Evolutionary conservation across 2,329 filamentous ascomycete genomes (phyloP).

Genomic region (Calonectria hawksworthii): DNA sequence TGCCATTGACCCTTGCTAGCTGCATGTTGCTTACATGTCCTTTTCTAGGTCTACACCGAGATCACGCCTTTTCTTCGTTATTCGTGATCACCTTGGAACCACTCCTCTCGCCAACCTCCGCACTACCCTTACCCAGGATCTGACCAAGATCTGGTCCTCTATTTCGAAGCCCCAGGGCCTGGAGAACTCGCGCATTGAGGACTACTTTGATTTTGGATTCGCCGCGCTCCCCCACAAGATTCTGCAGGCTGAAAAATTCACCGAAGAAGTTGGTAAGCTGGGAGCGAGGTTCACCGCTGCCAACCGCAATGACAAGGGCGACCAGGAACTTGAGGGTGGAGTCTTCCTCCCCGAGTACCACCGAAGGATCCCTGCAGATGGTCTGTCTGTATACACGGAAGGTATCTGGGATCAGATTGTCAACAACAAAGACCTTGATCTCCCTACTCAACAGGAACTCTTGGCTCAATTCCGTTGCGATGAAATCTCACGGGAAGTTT

Average conservation of each 20-base stretch:
- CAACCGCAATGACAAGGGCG: constrained; percentile 78
- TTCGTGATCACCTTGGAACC: constrained; percentile 94
- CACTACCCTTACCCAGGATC: constrained; percentile 89
- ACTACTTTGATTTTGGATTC: constrained; percentile 99
- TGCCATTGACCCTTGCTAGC: neutral
- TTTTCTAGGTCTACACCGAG: constrained; percentile 80
- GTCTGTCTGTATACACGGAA: constrained; percentile 94
- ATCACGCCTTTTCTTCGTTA: constrained; percentile 97
- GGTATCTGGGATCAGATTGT: constrained; percentile 99
- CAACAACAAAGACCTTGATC: constrained; percentile 96
- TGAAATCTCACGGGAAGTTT: constrained; percentile 92
- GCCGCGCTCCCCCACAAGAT: constrained; percentile 97
- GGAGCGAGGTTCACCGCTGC: constrained; percentile 87
- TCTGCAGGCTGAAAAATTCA: constrained; percentile 92
- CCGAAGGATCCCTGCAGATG: constrained; percentile 94
- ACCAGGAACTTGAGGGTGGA: constrained; percentile 82
- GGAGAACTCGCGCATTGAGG: constrained; percentile 90
- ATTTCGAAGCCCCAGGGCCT: constrained; percentile 92
- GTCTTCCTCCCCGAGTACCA: constrained; percentile 96
- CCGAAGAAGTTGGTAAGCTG: constrained; percentile 82
- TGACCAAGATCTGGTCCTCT: constrained; percentile 91
- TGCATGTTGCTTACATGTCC: constrained; percentile 35
- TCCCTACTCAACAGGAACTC: constrained; percentile 97
- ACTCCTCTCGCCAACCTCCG: constrained; percentile 93
- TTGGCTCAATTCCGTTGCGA: constrained; percentile 98